A percentile compares a stretch with the other conserved stretches of the same genome.
Evolutionary conservation across 1,139 yeast genomes (phyloP).

Genomic region (Chernovozyma sophiae-reginae): DNA sequence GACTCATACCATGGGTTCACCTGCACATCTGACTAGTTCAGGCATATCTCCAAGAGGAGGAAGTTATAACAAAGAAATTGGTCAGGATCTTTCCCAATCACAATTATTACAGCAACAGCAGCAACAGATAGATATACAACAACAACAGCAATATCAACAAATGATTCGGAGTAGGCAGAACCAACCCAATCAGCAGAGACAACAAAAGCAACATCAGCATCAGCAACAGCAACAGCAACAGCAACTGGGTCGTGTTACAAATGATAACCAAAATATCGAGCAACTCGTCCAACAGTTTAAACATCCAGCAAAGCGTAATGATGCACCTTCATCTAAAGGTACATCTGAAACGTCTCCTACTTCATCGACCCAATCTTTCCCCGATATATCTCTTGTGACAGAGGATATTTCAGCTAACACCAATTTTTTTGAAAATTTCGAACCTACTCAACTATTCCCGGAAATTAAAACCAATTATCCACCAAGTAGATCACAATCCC

Average conservation of each 20-base stretch:
- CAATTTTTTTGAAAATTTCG: constrained; percentile 44
- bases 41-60: constrained; percentile 7
- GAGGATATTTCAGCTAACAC: constrained; percentile 39
- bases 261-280: constrained; percentile 20
- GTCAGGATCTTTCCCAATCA: constrained; percentile 1
- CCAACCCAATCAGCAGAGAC: not conserved
- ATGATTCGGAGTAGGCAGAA: not conserved
- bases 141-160: not conserved
- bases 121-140: constrained; percentile 1
- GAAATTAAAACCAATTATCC: constrained; percentile 31
- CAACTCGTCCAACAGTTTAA: constrained; percentile 31
- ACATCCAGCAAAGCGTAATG: constrained; percentile 10
- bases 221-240: constrained; percentile 2
- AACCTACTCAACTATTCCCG: constrained; percentile 49
- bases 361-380: constrained; percentile 40
- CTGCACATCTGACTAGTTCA: constrained; percentile 6
- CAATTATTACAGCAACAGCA: constrained; percentile 2
- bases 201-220: constrained; percentile 1
- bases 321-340: constrained; percentile 5
- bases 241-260: constrained; percentile 6
- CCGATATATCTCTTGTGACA: constrained; percentile 45
- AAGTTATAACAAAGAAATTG: constrained; percentile 5
- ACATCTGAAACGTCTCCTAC: constrained; percentile 31
- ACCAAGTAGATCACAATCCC: constrained; percentile 38
- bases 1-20: not conserved